Evolutionary conservation across 1,139 yeast genomes (phyloP).

Genomic region (Zygosaccharomyces sapae): DNA sequence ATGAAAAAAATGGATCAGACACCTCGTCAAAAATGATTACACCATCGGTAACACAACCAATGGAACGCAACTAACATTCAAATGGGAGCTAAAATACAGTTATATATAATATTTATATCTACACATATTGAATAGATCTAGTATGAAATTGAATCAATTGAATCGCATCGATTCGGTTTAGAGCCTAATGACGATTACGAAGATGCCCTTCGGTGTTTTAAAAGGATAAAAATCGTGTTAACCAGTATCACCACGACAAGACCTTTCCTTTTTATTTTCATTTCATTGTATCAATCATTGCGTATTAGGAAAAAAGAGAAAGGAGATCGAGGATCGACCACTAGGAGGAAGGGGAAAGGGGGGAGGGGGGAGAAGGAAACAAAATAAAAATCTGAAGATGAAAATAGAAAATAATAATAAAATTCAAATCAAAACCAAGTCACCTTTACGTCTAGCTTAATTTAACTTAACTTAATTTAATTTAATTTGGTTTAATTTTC

Average conservation of each 20-base stretch:
- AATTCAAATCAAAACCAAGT: no score
- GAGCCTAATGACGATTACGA: constrained; percentile 3
- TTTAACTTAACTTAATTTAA: no score
- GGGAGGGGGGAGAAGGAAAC: background rate
- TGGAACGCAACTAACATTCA: constrained; percentile 3
- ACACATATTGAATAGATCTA: constrained; percentile 4
- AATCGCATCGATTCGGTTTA: background rate
- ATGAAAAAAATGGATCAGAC: background rate
- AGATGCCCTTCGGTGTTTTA: constrained; percentile 2
- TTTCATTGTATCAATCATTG: background rate
- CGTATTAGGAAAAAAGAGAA: no score
- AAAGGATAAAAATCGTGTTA: background rate
- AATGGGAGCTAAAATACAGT: constrained; percentile 18
- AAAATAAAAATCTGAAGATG: no score
- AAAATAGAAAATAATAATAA: no score
- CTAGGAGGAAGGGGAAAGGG: background rate
- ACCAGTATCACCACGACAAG: background rate
- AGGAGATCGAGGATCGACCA: background rate
- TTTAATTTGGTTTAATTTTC: background rate
- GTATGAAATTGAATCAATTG: background rate
- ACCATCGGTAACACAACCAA: background rate
- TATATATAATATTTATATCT: constrained; percentile 13
- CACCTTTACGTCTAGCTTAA: background rate
- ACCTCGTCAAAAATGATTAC: background rate
- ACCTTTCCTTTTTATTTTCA: no score